Conservation (phyloP, 352 stramenopile genomes). For the Pythium dissotocum region DNA sequence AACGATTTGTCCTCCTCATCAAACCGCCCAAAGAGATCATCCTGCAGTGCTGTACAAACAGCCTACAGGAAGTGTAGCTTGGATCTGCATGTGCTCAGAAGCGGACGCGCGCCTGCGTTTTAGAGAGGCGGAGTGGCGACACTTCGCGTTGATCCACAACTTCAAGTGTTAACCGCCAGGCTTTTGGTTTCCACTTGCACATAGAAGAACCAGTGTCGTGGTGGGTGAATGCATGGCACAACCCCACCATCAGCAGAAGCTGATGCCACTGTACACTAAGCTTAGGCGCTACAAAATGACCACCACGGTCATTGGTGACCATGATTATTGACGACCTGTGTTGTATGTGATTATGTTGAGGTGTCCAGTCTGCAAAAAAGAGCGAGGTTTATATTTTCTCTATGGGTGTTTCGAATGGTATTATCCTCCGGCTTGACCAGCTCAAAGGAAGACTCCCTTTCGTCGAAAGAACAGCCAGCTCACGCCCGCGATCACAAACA, state of each 20-base stretch:
- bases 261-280: too few species aligned
- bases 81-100: too few species aligned
- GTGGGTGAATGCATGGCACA: not conserved
- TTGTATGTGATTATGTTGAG: not conserved
- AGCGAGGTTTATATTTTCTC: not conserved
- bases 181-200: not conserved
- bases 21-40: too few species aligned
- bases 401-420: too few species aligned
- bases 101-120: not conserved
- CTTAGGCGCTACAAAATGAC: too few species aligned
- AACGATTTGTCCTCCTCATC: too few species aligned
- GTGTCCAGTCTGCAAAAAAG: not conserved
- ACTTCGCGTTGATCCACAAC: not conserved
- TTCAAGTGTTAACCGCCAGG: not conserved
- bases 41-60: too few species aligned
- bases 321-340: too few species aligned
- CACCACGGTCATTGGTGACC: too few species aligned
- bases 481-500: conserved; percentile 42
- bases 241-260: too few species aligned
- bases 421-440: not conserved
- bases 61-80: too few species aligned
- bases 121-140: not conserved
- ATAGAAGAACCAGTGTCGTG: too few species aligned
- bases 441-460: conserved; percentile 49
- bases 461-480: conserved; percentile 62